These are phyloP conservation scores for Sclerotinia glacialis DNA, from an alignment of 2,329 filamentous ascomycete species.

Conservation along the genomic window DNA sequence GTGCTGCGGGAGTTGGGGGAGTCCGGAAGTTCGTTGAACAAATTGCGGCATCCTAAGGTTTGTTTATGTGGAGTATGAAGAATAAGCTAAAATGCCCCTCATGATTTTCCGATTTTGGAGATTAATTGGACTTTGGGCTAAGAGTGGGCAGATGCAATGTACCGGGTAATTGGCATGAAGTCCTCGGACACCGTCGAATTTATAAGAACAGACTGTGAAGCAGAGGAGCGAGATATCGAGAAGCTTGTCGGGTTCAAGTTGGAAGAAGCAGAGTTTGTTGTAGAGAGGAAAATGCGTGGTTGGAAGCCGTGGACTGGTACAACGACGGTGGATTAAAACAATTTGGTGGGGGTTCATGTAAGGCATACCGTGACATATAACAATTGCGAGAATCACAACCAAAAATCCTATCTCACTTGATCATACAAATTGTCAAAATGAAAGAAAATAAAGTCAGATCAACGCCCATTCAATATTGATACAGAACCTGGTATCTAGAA, in stretches of 20 bases:
- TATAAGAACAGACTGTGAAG: background rate
- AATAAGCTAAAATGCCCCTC: no score
- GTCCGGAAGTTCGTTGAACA: no score
- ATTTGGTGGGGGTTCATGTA: background rate
- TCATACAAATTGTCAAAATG: background rate
- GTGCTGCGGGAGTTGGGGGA: no score
- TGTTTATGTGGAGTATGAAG: no score
- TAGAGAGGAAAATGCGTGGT: background rate
- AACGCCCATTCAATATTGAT: background rate
- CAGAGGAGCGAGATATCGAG: background rate
- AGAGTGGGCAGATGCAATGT: no score
- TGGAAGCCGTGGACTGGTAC: background rate
- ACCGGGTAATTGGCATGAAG: no score
- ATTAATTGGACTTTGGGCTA: no score
- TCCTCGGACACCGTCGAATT: no score
- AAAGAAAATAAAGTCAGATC: background rate
- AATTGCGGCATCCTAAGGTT: no score
- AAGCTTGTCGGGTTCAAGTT: background rate
- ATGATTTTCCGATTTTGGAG: no score
- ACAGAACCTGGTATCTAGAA: constrained; percentile 5
- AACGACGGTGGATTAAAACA: background rate
- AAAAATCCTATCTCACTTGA: background rate
- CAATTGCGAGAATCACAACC: background rate
- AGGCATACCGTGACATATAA: background rate
- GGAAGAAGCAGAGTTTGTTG: background rate